These are phyloP conservation scores for Exophiala sideris DNA, from an alignment of 2,329 filamentous ascomycete genomes.

Conservation along the genomic window DNA sequence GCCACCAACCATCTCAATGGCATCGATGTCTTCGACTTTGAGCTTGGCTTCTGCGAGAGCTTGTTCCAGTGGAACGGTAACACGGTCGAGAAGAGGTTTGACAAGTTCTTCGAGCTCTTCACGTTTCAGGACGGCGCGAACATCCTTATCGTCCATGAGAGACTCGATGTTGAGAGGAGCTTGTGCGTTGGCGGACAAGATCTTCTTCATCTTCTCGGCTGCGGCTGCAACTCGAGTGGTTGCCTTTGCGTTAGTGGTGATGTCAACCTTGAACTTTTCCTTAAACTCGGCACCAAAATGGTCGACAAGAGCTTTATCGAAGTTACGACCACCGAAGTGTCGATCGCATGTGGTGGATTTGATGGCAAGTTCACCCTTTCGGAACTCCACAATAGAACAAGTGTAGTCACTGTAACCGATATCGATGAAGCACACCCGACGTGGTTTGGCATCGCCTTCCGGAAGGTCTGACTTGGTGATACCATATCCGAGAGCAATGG, in stretches of 20 bases:
- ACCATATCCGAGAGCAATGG: conserved; percentile 90
- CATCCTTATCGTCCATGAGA: conserved; percentile 96
- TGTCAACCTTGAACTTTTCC: conserved; percentile 96
- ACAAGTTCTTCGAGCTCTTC: conserved; percentile 92
- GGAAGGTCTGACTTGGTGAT: conserved; percentile 97
- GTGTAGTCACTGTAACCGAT: conserved; percentile 97
- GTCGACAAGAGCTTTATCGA: conserved; percentile 91
- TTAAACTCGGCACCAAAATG: conserved; percentile 96
- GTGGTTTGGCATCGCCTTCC: conserved; percentile 81
- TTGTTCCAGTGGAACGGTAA: conserved; percentile 75
- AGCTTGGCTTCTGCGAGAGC: conserved; percentile 92
- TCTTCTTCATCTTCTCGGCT: conserved; percentile 98
- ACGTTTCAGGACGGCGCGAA: conserved; percentile 81
- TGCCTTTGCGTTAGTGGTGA: conserved; percentile 85
- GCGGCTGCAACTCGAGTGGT: conserved; percentile 80
- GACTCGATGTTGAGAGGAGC: conserved; percentile 96
- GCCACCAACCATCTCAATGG: conserved; percentile 89
- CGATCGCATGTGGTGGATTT: conserved; percentile 90
- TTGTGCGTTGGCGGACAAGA: conserved; percentile 89
- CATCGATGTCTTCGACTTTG: conserved; percentile 85
- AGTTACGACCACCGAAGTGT: conserved; percentile 95
- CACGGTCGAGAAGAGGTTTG: conserved; percentile 73
- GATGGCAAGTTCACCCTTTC: conserved; percentile 92
- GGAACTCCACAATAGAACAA: conserved; percentile 89
- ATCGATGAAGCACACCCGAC: conserved; percentile 86